Base-by-base conservation (phyloP, 805 yeast genomes). In the Osmozyma mogii region DNA sequence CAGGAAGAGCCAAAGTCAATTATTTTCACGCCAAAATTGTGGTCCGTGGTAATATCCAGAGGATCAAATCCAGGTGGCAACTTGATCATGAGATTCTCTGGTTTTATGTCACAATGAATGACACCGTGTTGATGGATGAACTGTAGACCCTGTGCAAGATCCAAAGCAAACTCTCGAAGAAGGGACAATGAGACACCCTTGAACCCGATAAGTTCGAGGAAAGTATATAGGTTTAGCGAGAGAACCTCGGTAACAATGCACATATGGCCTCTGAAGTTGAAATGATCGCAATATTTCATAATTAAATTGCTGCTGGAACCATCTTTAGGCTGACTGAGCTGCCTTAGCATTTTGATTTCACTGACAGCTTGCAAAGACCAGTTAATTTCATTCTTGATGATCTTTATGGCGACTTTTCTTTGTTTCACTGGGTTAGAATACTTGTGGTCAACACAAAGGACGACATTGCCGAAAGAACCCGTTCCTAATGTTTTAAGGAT, bases 41-140 rank as follows among this genome's bases (percentile, higher is more conserved):
- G 52, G 4, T 70, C 60, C 6, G 63, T 56, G 1, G 50, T 35
- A 8, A 30, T 12, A 21, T 30, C 20, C 17, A 24, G 22, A 22
- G 37, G 24, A 22, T 27, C 15, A 38, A 23, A 44, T 9, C 28
- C 22, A 2, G 32, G 16, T 1, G 68, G 68, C 9, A 61, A 36
- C 28, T 50, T 48, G 4, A 81, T 53, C 77, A 84, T 74, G 21
- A 85, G 61, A 52, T 85, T 85, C 45, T 84, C 95, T 0, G 94
- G 95, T 47, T 85, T 85, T 33, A 85, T 58, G 49, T 85, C 95
- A 44, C 94, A 84, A 49, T 85, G 95, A 15, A 85, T 73, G 5
- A 85, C 68, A 9, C 65, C 59, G 16, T 62, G 47, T 0, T 55
- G 40, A 41, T 80, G 87, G 19, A 85, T 60, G 38, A 63, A 75